These are phyloP conservation scores for Alternaria dauci DNA, from an alignment of 2,329 filamentous ascomycete species.

Conservation along the genomic window DNA sequence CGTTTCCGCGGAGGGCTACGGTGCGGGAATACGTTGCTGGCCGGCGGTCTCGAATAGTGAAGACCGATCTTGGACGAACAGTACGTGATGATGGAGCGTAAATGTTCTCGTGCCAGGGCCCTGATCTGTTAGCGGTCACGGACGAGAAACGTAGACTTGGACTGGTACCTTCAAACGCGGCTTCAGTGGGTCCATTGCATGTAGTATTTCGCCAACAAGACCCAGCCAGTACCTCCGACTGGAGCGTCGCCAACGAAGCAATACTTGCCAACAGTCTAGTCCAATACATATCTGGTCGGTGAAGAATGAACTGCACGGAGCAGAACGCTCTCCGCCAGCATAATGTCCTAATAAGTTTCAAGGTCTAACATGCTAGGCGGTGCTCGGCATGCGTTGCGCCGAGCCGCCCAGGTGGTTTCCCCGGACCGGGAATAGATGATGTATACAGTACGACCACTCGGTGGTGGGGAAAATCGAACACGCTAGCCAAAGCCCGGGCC, in stretches of 20 bases:
- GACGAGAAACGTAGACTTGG: neutral
- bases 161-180: conserved; percentile 56
- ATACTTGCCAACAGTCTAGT: neutral
- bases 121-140: conserved; percentile 28
- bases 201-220: conserved; percentile 64
- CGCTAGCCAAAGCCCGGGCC: no score
- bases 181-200: conserved; percentile 60
- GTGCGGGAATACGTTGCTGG: conserved; percentile 39
- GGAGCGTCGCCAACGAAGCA: neutral
- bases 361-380: neutral
- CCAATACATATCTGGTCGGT: neutral
- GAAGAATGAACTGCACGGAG: neutral
- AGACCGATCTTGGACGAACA: conserved; percentile 57
- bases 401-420: neutral
- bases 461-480: no score
- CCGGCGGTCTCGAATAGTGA: conserved; percentile 45
- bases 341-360: neutral
- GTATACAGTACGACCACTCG: neutral
- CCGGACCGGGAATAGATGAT: conserved; percentile 12
- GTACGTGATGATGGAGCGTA: conserved; percentile 63
- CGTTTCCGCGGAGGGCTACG: conserved; percentile 55
- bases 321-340: neutral
- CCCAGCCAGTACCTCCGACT: conserved; percentile 3
- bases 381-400: conserved; percentile 11
- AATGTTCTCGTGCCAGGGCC: conserved; percentile 66